A percentile compares a stretch with the other conserved stretches of the same genome.
phyloP scores from a whole-genome alignment of 2,329 filamentous ascomycete species.

The Penicillium sp. region DNA sequence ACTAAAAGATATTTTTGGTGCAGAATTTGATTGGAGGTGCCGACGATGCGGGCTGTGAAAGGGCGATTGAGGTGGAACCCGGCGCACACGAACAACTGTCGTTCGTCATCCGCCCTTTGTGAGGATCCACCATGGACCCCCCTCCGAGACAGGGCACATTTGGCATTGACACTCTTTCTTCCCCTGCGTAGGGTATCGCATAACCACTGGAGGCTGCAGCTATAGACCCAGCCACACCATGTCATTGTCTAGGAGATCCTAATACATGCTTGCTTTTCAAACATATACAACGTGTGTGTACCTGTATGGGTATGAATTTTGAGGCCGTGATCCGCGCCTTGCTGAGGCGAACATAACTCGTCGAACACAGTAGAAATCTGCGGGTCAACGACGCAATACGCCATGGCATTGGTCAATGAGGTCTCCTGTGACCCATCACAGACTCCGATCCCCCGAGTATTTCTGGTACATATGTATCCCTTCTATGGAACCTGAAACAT shows the following conservation, averaged over 20 bases:
- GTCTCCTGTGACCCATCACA: conserved; percentile 14
- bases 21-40: conserved; percentile 23
- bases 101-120: conserved; percentile 18
- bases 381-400: conserved; percentile 20
- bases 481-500: conserved; percentile 1
- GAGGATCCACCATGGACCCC: conserved; percentile 12
- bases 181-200: conserved; percentile 3
- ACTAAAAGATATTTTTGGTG: conserved; percentile 26
- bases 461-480: conserved; percentile 5
- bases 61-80: conserved; percentile 13
- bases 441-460: conserved; percentile 8
- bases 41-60: conserved; percentile 13
- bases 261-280: too few relatives aligned
- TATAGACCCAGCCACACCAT: neutral
- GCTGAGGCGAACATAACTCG: conserved; percentile 16
- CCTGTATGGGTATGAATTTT: conserved; percentile 4
- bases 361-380: conserved; percentile 13
- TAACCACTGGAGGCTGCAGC: neutral
- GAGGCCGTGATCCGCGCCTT: conserved; percentile 11
- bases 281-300: neutral
- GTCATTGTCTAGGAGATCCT: neutral
- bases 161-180: neutral
- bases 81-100: conserved; percentile 11
- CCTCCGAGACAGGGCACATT: conserved; percentile 1
- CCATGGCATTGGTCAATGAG: conserved; percentile 16